Conservation (phyloP, 2,329 filamentous ascomycete genomes). For the Fusarium concolor region DNA sequence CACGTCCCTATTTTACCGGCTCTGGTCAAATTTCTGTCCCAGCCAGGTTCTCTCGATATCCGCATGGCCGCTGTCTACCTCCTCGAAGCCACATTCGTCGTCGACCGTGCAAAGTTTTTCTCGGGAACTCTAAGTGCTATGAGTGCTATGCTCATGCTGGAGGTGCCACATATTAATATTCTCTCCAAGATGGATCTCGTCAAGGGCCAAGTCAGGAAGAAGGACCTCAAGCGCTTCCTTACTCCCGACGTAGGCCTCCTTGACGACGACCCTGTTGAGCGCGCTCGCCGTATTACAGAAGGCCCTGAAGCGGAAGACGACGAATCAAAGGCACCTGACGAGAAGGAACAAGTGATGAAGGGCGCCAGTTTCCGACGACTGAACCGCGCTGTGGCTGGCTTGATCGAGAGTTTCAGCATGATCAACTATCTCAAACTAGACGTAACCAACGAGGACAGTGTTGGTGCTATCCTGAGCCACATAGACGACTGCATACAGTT, state of each 20-base stretch:
- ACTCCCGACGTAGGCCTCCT: slow-evolving; percentile 86
- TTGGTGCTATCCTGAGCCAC: slow-evolving; percentile 85
- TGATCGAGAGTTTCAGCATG: slow-evolving; percentile 99
- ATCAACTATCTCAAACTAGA: slow-evolving; percentile 94
- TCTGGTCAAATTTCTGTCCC: slow-evolving; percentile 83
- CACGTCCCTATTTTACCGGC: slow-evolving; percentile 92
- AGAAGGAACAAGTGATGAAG: slow-evolving; percentile 78
- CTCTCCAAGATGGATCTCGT: slow-evolving; percentile 98
- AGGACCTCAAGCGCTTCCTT: slow-evolving; percentile 89
- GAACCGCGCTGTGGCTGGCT: slow-evolving; percentile 86
- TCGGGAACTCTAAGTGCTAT: slow-evolving; percentile 94
- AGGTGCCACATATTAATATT: slow-evolving; percentile 96
- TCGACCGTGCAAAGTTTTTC: slow-evolving; percentile 98
- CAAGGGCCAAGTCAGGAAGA: slow-evolving; percentile 87
- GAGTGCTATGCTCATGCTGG: slow-evolving; percentile 99
- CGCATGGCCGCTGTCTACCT: slow-evolving; percentile 94
- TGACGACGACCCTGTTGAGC: slow-evolving; percentile 78
- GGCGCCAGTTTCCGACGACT: slow-evolving; percentile 84
- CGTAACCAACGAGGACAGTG: slow-evolving; percentile 90
- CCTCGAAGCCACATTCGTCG: slow-evolving; percentile 93
- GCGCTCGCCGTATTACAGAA: slow-evolving; percentile 53
- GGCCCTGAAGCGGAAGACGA: slow-evolving; percentile 60
- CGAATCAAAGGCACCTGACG: slow-evolving; percentile 69
- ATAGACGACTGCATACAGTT: slow-evolving; percentile 95
- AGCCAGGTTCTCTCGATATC: slow-evolving; percentile 84